Evolutionary conservation across 2,329 filamentous ascomycete genomes (phyloP).

Genomic region (Fusarium multiceps): DNA sequence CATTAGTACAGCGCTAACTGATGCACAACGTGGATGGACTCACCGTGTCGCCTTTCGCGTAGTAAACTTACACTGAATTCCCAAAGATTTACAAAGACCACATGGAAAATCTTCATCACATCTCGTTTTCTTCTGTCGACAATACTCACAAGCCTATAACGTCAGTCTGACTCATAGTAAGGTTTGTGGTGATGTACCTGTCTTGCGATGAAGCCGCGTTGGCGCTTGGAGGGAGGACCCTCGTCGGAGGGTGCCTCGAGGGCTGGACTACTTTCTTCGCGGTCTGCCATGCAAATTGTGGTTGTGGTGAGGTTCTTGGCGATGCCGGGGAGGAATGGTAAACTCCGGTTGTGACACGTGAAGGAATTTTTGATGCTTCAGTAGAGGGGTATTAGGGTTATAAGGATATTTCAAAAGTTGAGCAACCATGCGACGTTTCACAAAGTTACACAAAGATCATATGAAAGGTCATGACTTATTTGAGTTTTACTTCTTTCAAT

Average conservation of each 20-base stretch:
- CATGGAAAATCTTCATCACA: constrained; percentile 38
- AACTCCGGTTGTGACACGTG: constrained; percentile 25
- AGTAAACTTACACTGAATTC: constrained; percentile 23
- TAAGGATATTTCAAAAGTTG: background rate
- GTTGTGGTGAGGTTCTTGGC: background rate
- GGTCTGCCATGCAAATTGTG: constrained; percentile 19
- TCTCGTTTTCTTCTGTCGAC: constrained; percentile 35
- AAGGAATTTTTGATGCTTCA: background rate
- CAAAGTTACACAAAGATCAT: too few relatives aligned
- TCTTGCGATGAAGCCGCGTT: constrained; percentile 34
- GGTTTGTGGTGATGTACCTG: constrained; percentile 7
- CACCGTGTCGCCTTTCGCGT: constrained; percentile 27
- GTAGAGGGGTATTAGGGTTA: background rate
- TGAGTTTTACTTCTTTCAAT: too few relatives aligned
- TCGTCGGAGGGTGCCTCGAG: constrained; percentile 22
- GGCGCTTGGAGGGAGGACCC: constrained; percentile 19
- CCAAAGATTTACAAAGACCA: constrained; percentile 25
- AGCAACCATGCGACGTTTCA: background rate
- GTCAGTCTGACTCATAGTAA: background rate
- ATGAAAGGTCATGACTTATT: too few relatives aligned
- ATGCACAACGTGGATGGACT: too few relatives aligned
- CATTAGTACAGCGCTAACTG: too few relatives aligned
- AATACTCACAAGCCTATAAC: constrained; percentile 34
- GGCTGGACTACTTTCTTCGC: constrained; percentile 19
- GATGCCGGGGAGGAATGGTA: constrained; percentile 19